phyloP scores from a whole-genome alignment of 2,329 filamentous ascomycete species.

The Aureobasidium mangrovei region DNA sequence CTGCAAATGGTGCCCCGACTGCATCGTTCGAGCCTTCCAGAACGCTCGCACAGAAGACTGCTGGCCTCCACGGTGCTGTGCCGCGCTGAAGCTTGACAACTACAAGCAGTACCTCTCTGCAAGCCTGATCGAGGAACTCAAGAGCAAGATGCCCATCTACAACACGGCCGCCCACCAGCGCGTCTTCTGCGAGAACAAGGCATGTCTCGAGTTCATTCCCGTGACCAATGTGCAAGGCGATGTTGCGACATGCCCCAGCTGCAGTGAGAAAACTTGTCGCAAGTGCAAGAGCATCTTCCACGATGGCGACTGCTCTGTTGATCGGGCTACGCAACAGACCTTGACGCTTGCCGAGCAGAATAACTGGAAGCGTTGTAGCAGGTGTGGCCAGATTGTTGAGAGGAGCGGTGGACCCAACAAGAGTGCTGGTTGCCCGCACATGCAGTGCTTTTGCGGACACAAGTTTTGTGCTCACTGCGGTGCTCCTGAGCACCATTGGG shows the following conservation, averaged over 20 bases:
- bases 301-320: neutral
- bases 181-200: neutral
- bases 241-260: neutral
- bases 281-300: neutral
- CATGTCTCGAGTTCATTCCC: neutral
- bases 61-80: neutral
- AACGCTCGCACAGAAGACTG: neutral
- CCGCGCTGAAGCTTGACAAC: neutral
- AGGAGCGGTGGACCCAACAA: neutral
- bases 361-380: neutral
- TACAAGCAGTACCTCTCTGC: neutral
- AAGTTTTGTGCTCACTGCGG: neutral
- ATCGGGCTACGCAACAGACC: neutral
- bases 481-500: neutral
- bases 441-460: neutral
- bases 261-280: neutral
- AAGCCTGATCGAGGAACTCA: neutral
- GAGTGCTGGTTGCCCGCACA: neutral
- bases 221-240: neutral
- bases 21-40: neutral
- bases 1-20: neutral
- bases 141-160: neutral
- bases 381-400: neutral
- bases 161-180: neutral
- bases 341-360: neutral